phyloP scores from a whole-genome alignment of 2,329 filamentous ascomycete genomes.

The Colletotrichum spaethianum region DNA sequence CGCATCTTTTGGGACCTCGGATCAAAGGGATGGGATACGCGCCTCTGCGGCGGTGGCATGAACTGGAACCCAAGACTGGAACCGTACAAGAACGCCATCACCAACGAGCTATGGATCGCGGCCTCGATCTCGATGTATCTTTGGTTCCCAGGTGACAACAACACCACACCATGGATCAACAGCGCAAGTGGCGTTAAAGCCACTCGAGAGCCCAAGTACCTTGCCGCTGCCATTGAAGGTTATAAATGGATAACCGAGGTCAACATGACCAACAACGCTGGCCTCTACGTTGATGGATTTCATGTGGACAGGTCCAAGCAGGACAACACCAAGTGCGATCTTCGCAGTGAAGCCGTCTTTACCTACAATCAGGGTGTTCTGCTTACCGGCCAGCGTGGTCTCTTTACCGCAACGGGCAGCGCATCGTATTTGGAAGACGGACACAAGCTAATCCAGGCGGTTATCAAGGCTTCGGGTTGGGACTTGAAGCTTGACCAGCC shows the following conservation, averaged over 20 bases:
- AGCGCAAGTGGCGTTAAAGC: constrained; percentile 41
- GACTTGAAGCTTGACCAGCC: constrained; percentile 59
- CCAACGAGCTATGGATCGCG: constrained; percentile 90
- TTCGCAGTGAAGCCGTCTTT: constrained; percentile 89
- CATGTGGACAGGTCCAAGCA: constrained; percentile 78
- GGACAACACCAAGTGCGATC: constrained; percentile 82
- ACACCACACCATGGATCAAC: constrained; percentile 76
- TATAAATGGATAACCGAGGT: constrained; percentile 86
- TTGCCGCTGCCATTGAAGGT: constrained; percentile 80
- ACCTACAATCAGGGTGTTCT: constrained; percentile 97
- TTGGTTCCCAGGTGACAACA: constrained; percentile 85
- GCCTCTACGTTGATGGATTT: constrained; percentile 89
- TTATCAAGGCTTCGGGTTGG: constrained; percentile 87
- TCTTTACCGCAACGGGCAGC: constrained; percentile 86
- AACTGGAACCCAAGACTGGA: constrained; percentile 85
- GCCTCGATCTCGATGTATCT: constrained; percentile 92
- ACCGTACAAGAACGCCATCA: constrained; percentile 97
- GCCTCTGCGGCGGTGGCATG: constrained; percentile 89
- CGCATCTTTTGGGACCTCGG: constrained; percentile 89
- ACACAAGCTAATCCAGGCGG: constrained; percentile 80
- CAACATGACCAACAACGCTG: constrained; percentile 83
- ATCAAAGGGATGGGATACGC: constrained; percentile 83
- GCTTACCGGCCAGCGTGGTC: constrained; percentile 82
- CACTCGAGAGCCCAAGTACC: constrained; percentile 72
- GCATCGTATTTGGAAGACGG: constrained; percentile 81